These are phyloP conservation scores for Somion occarium DNA, from an alignment of 1,284 basidiomycete species.

Conservation along the genomic window DNA sequence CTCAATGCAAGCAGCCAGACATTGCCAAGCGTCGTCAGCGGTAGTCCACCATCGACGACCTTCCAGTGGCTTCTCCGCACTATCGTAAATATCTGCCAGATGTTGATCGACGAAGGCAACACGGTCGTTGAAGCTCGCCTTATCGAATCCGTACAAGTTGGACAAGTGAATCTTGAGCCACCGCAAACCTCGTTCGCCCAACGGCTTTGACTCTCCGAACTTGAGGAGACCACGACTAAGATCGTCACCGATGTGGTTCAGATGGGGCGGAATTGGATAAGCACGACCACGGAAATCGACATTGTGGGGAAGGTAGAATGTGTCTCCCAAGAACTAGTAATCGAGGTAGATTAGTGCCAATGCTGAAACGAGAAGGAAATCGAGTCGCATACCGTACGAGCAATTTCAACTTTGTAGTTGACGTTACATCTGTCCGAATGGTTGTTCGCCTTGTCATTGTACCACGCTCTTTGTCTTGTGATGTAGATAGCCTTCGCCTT, in stretches of 20 bases:
- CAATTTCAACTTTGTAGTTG: conserved; percentile 98
- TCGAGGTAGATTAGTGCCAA: neutral
- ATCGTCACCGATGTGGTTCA: conserved; percentile 97
- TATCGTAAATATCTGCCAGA: conserved; percentile 78
- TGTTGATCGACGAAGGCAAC: conserved; percentile 75
- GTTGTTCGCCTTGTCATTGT: conserved; percentile 68
- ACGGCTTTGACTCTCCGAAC: conserved; percentile 79
- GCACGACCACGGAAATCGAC: conserved; percentile 97
- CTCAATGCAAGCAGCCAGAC: conserved; percentile 89
- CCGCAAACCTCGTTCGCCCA: conserved; percentile 75
- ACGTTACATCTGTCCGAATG: conserved; percentile 91
- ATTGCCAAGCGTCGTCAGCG: conserved; percentile 98
- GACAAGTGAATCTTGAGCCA: conserved; percentile 93
- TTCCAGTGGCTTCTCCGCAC: conserved; percentile 81
- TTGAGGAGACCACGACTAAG: conserved; percentile 85
- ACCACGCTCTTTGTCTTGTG: conserved; percentile 54
- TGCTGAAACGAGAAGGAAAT: conserved; percentile 1
- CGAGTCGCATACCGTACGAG: conserved; percentile 66
- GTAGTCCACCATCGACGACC: conserved; percentile 85
- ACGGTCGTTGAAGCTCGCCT: conserved; percentile 91
- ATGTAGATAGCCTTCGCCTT: conserved; percentile 60
- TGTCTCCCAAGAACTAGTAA: conserved; percentile 74
- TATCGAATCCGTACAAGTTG: conserved; percentile 93
- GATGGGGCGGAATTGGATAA: conserved; percentile 94
- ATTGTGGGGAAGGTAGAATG: conserved; percentile 94